Evolutionary conservation across 1,284 basidiomycete species (phyloP).

Genomic region (Cryptococcus sp.): DNA sequence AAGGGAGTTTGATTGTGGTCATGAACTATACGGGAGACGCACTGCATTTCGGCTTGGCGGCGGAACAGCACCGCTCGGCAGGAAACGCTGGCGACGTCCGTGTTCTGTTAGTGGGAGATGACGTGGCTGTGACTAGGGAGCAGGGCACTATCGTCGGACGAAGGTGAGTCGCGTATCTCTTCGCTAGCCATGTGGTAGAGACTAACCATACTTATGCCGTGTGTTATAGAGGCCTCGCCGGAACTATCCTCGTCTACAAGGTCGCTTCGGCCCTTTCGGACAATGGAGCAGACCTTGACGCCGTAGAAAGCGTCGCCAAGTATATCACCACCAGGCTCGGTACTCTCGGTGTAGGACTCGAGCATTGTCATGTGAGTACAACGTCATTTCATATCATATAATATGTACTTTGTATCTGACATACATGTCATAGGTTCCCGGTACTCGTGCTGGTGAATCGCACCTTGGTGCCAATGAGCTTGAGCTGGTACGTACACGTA

Average conservation of each 20-base stretch:
- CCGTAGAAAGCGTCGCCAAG: constrained; percentile 70
- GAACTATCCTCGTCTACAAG: constrained; percentile 89
- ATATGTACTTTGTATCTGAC: background rate
- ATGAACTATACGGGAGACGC: constrained; percentile 85
- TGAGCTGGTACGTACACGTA: constrained; percentile 27
- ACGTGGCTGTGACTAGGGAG: constrained; percentile 76
- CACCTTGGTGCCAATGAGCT: constrained; percentile 58
- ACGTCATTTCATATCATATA: background rate
- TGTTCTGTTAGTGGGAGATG: constrained; percentile 86
- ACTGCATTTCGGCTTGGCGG: constrained; percentile 88
- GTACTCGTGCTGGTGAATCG: constrained; percentile 65
- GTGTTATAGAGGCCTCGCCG: constrained; percentile 73
- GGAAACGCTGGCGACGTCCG: constrained; percentile 71
- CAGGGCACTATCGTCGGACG: constrained; percentile 54
- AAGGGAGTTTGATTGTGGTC: constrained; percentile 66
- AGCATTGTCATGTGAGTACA: constrained; percentile 76
- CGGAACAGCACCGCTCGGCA: constrained; percentile 74
- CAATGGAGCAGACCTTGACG: constrained; percentile 69
- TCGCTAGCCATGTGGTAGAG: constrained; percentile 29
- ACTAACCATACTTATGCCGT: background rate
- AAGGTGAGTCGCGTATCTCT: constrained; percentile 29
- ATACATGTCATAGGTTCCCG: constrained; percentile 64
- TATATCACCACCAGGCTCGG: constrained; percentile 65
- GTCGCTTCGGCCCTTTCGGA: constrained; percentile 79
- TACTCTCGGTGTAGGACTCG: constrained; percentile 86